Percentiles rank a stretch among this genome's conserved stretches.
phyloP scores from a whole-genome alignment of 2,329 filamentous ascomycete genomes.

The Xylaria sp. region DNA sequence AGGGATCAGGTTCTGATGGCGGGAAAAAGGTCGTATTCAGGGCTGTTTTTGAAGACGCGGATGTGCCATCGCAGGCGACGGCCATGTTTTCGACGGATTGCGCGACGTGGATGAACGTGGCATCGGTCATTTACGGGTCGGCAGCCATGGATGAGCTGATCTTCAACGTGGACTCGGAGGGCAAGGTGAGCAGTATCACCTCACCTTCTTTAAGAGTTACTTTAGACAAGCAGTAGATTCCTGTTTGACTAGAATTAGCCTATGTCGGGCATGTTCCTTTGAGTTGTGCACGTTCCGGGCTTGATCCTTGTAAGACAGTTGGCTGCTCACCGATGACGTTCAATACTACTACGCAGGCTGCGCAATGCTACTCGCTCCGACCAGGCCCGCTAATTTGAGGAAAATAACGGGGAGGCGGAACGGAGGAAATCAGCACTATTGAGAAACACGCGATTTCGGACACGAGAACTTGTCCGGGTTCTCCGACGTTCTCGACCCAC shows the following conservation, averaged over 20 bases:
- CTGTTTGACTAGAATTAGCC: not conserved
- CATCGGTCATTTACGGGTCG: conserved; percentile 45
- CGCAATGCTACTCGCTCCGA: not conserved
- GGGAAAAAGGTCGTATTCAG: conserved; percentile 48
- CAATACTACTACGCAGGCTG: not conserved
- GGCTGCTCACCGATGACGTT: too few species aligned
- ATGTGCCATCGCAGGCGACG: conserved; percentile 34
- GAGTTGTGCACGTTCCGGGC: not conserved
- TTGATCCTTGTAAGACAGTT: not conserved
- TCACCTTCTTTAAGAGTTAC: conserved; percentile 45
- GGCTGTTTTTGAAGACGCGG: conserved; percentile 48
- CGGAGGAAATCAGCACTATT: not conserved
- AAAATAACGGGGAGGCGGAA: not conserved
- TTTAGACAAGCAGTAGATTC: conserved; percentile 37
- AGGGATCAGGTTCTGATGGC: conserved; percentile 38
- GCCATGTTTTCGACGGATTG: conserved; percentile 52
- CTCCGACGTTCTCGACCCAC: conserved; percentile 17
- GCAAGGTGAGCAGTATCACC: conserved; percentile 41
- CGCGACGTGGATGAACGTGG: conserved; percentile 45
- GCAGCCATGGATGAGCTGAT: conserved; percentile 45
- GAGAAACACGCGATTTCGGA: conserved; percentile 29
- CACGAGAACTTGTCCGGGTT: conserved; percentile 39
- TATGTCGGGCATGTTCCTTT: not conserved
- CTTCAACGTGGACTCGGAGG: conserved; percentile 42
- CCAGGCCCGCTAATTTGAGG: not conserved